Conservation (phyloP, 2,329 filamentous ascomycete genomes). For the Xylariaceae sp. region DNA sequence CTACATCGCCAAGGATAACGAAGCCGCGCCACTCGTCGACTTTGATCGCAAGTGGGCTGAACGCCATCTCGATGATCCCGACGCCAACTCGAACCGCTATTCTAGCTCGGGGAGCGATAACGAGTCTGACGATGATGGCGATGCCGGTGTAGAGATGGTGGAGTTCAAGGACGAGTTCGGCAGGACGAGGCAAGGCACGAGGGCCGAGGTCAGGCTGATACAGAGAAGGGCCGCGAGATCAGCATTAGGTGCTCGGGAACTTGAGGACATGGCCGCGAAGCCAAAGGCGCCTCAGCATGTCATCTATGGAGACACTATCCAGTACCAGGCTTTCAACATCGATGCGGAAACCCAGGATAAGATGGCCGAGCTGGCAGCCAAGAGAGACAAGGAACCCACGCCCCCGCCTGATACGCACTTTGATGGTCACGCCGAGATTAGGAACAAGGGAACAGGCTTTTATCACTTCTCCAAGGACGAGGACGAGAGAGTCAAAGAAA, state of each 20-base stretch:
- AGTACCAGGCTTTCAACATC: constrained; percentile 77
- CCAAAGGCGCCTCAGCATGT: constrained; percentile 58
- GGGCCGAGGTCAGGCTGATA: constrained; percentile 61
- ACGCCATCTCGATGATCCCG: constrained; percentile 48
- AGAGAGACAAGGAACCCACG: constrained; percentile 74
- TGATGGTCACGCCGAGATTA: constrained; percentile 76
- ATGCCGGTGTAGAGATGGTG: constrained; percentile 57
- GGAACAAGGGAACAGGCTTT: constrained; percentile 86
- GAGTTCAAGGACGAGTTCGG: constrained; percentile 93
- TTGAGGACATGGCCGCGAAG: constrained; percentile 65
- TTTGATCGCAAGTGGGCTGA: constrained; percentile 97
- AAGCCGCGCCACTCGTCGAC: constrained; percentile 71
- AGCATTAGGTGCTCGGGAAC: constrained; percentile 53
- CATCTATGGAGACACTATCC: constrained; percentile 83
- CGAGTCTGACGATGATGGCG: constrained; percentile 52
- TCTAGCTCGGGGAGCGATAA: constrained; percentile 55
- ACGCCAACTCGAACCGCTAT: constrained; percentile 30
- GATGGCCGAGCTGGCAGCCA: constrained; percentile 75
- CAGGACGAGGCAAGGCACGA: constrained; percentile 69
- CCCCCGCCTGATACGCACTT: constrained; percentile 82
- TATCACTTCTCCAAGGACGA: constrained; percentile 80
- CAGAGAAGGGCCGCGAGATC: constrained; percentile 53
- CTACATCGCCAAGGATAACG: constrained; percentile 63
- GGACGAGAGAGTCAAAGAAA: constrained; percentile 60
- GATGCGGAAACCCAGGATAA: constrained; percentile 55